phyloP scores from a whole-genome alignment of 768 basidiomycete species.

The Exsudoporus frostii region DNA sequence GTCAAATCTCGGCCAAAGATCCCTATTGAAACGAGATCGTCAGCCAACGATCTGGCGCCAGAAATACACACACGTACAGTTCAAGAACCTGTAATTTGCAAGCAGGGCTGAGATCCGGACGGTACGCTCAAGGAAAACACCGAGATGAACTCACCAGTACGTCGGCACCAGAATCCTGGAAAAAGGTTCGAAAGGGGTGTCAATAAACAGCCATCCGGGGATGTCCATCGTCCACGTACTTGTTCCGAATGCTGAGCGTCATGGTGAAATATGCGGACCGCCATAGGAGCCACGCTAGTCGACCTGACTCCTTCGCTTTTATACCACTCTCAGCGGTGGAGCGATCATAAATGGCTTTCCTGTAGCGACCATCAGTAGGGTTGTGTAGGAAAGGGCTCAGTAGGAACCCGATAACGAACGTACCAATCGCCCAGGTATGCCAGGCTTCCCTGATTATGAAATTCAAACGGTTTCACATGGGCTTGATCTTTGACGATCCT shows the following conservation, averaged over 20 bases:
- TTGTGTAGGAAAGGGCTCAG: neutral
- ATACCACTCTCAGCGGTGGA: constrained; percentile 47
- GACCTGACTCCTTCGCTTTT: constrained; percentile 59
- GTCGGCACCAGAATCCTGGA: constrained; percentile 59
- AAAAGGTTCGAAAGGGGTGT: neutral
- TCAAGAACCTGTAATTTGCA: constrained; percentile 57
- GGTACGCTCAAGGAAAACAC: constrained; percentile 5
- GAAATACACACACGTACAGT: constrained; percentile 43
- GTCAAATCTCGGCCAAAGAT: constrained; percentile 74
- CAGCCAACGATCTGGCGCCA: constrained; percentile 13
- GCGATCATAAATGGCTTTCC: constrained; percentile 78
- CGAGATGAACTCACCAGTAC: constrained; percentile 51
- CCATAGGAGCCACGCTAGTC: constrained; percentile 78
- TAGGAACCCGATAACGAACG: constrained; percentile 20
- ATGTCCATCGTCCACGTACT: constrained; percentile 38
- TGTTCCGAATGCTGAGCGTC: constrained; percentile 71
- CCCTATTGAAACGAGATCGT: constrained; percentile 40
- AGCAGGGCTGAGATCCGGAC: constrained; percentile 14
- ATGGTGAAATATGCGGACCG: constrained; percentile 78
- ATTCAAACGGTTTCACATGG: constrained; percentile 55
- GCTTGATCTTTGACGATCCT: constrained; percentile 50
- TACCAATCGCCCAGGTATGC: constrained; percentile 80
- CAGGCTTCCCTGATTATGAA: constrained; percentile 69
- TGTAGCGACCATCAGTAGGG: constrained; percentile 22
- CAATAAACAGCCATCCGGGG: constrained; percentile 8